A percentile compares a stretch with the other conserved stretches of the same genome.
Evolutionary conservation across 1,139 yeast genomes (phyloP).

Genomic region (Magnusiomyces paraingens): DNA sequence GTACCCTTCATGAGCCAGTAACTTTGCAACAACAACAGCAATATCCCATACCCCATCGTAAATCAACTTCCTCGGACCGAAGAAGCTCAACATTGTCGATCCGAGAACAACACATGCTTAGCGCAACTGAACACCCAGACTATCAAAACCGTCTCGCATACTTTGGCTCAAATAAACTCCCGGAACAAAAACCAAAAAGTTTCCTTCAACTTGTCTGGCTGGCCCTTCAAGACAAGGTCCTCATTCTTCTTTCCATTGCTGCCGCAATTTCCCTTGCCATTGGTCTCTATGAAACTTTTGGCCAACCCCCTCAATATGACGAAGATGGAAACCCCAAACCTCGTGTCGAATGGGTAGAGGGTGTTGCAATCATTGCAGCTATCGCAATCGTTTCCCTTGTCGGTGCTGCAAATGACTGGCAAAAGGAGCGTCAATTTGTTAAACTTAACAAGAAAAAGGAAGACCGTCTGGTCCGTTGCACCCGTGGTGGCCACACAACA

Average conservation of each 20-base stretch:
- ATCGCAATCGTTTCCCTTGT: conserved; percentile 84
- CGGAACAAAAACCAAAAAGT: conserved; percentile 60
- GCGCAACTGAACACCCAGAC: neutral
- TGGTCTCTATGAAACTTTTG: conserved; percentile 89
- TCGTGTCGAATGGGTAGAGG: conserved; percentile 95
- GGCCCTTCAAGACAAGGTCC: conserved; percentile 86
- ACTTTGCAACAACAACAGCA: too few relatives aligned
- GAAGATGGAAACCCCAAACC: conserved; percentile 70
- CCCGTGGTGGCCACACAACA: conserved; percentile 63
- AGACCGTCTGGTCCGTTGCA: conserved; percentile 70
- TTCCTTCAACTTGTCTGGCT: conserved; percentile 66
- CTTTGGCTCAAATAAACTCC: conserved; percentile 68
- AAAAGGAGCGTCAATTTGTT: conserved; percentile 90
- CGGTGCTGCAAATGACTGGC: conserved; percentile 92
- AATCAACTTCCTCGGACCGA: neutral
- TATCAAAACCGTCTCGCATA: conserved; percentile 5
- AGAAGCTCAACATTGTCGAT: neutral
- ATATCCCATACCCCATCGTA: neutral
- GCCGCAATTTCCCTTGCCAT: conserved; percentile 84
- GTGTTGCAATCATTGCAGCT: conserved; percentile 93
- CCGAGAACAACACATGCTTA: neutral
- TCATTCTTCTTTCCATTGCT: conserved; percentile 75
- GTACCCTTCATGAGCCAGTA: too few relatives aligned
- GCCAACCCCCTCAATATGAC: conserved; percentile 71
- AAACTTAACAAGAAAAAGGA: conserved; percentile 72